Percentiles rank a stretch among this genome's conserved stretches.
Evolutionary conservation across 1,284 basidiomycete genomes (phyloP).

Genomic region (Rhodotorula sp.): DNA sequence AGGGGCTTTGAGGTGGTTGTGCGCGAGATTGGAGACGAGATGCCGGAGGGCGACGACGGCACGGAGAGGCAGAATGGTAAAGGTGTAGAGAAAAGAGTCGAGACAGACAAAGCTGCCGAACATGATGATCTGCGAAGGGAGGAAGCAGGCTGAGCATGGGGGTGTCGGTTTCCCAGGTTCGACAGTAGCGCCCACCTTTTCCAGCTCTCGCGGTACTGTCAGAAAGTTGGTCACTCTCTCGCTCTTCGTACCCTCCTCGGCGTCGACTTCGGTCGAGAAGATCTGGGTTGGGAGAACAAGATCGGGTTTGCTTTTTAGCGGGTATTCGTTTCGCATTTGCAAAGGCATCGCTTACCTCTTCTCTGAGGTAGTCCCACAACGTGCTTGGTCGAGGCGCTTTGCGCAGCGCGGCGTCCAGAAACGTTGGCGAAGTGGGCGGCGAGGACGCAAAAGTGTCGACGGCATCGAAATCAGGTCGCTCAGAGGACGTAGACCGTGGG

Average conservation of each 20-base stretch:
- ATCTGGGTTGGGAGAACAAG: conserved; percentile 52
- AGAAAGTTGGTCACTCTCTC: conserved; percentile 98
- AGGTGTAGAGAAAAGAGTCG: conserved; percentile 96
- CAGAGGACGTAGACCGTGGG: neutral
- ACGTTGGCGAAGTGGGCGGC: neutral
- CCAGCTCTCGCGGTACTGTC: conserved; percentile 85
- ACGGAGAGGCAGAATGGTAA: conserved; percentile 94
- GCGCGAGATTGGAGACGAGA: conserved; percentile 55
- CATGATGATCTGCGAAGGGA: conserved; percentile 67
- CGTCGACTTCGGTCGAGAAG: conserved; percentile 85
- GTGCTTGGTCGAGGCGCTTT: conserved; percentile 60
- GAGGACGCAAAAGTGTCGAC: neutral
- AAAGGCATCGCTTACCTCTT: conserved; percentile 49
- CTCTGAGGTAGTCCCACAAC: conserved; percentile 85
- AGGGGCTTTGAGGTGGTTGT: conserved; percentile 3
- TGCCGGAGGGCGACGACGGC: conserved; percentile 51
- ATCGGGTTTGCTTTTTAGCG: neutral
- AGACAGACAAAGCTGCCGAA: conserved; percentile 93
- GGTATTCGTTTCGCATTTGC: neutral
- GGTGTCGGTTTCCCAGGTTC: no score
- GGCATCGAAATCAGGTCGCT: neutral
- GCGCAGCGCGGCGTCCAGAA: neutral
- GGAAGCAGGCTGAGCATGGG: neutral
- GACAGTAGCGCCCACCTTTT: conserved; percentile 64
- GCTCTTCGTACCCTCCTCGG: conserved; percentile 89